Percentiles rank a stretch among this genome's conserved stretches.
phyloP scores from a whole-genome alignment of 2,329 filamentous ascomycete species.

The Trichophyton mentagrophytes region DNA sequence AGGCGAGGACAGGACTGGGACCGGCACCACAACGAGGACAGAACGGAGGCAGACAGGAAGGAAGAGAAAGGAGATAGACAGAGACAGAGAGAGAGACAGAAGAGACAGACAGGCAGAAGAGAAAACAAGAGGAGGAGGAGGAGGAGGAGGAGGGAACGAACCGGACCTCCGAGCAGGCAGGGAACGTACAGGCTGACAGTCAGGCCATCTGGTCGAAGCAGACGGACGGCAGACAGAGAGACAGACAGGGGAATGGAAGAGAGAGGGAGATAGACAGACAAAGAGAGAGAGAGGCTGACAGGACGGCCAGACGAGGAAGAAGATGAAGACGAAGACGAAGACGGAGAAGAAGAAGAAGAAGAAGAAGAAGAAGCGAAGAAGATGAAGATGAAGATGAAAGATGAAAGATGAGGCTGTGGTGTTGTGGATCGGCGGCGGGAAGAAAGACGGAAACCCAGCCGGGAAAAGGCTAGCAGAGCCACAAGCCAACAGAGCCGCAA shows the following conservation, averaged over 20 bases:
- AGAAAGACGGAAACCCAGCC: conserved; percentile 5
- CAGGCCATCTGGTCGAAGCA: not conserved
- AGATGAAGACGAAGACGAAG: not conserved
- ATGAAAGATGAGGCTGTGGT: conserved; percentile 8
- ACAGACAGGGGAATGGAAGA: not conserved
- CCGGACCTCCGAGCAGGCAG: not conserved
- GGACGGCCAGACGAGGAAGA: not conserved
- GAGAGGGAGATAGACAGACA: too few relatives aligned
- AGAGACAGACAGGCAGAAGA: not conserved
- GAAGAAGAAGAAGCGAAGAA: not conserved
- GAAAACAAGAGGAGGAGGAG: not conserved
- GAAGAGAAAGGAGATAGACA: not conserved
- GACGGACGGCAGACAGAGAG: not conserved
- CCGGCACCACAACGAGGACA: too few relatives aligned
- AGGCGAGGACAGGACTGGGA: too few relatives aligned
- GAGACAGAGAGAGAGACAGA: not conserved
- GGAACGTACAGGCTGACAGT: not conserved
- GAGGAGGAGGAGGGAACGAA: not conserved
- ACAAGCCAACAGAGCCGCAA: not conserved
- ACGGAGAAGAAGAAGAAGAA: too few relatives aligned
- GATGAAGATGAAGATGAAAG: not conserved
- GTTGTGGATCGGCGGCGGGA: conserved; percentile 6
- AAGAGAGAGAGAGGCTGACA: not conserved
- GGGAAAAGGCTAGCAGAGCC: conserved; percentile 5
- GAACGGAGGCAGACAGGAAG: not conserved